Conservation (phyloP, 1,284 basidiomycete genomes). For the Phellinidium pouzarii region DNA sequence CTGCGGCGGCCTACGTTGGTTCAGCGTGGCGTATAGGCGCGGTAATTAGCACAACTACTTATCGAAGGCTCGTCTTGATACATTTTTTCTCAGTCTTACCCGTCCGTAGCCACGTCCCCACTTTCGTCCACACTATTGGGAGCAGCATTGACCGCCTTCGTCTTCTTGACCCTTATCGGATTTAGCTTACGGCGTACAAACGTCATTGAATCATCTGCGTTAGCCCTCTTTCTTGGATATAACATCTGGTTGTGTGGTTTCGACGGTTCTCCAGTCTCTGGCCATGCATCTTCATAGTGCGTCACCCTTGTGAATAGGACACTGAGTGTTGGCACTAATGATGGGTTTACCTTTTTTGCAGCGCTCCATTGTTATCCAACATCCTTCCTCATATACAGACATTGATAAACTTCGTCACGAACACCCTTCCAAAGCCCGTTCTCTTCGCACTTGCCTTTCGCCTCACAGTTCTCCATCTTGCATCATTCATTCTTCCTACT, state of each 20-base stretch:
- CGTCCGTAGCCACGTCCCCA: constrained; percentile 72
- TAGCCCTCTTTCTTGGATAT: constrained; percentile 82
- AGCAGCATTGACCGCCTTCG: constrained; percentile 59
- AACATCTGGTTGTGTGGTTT: constrained; percentile 80
- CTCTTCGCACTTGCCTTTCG: constrained; percentile 80
- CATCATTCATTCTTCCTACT: constrained; percentile 76
- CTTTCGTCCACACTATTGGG: constrained; percentile 81
- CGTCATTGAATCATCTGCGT: constrained; percentile 84
- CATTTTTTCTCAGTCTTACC: constrained; percentile 50
- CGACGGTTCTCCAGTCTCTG: constrained; percentile 59
- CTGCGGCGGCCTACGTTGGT: constrained; percentile 68
- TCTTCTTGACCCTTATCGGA: constrained; percentile 88
- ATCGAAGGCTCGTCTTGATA: constrained; percentile 15
- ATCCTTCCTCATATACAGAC: constrained; percentile 75
- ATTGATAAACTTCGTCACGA: constrained; percentile 69
- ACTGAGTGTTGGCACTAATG: not conserved
- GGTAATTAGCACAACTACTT: constrained; percentile 38
- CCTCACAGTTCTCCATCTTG: constrained; percentile 76
- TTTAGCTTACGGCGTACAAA: constrained; percentile 86
- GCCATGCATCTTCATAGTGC: constrained; percentile 71
- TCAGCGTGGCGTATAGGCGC: constrained; percentile 77
- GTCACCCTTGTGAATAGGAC: constrained; percentile 26
- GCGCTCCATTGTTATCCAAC: constrained; percentile 68
- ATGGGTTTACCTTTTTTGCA: constrained; percentile 27
- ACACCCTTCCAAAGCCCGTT: constrained; percentile 80